phyloP scores from a whole-genome alignment of 2,329 filamentous ascomycete genomes.

The Endoconidiophora polonica region DNA sequence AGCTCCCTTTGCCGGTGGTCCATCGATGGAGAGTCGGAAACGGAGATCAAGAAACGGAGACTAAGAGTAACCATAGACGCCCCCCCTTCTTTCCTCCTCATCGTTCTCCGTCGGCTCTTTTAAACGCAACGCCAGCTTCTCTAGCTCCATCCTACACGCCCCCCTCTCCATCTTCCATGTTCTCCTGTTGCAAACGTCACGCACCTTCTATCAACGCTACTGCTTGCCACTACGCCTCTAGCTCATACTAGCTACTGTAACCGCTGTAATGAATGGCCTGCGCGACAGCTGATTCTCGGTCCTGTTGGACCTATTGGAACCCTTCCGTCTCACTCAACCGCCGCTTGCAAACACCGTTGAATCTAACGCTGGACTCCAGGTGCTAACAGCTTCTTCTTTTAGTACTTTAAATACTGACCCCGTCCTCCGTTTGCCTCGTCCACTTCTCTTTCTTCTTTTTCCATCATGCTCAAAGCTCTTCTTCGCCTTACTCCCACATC shows the following conservation, averaged over 20 bases:
- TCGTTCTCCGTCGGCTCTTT: too few relatives aligned
- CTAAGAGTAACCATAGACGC: too few relatives aligned
- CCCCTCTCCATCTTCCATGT: too few relatives aligned
- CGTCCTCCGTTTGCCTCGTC: conserved; percentile 3
- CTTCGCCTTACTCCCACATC: neutral
- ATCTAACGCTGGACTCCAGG: neutral
- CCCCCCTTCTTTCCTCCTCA: too few relatives aligned
- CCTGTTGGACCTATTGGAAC: neutral
- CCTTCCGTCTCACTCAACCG: too few relatives aligned
- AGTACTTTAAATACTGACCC: conserved; percentile 10
- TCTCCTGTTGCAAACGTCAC: too few relatives aligned
- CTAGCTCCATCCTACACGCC: too few relatives aligned
- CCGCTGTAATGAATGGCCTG: neutral
- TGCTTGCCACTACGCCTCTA: neutral
- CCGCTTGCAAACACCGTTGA: neutral
- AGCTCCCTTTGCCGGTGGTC: too few relatives aligned
- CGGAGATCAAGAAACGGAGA: too few relatives aligned
- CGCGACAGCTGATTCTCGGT: neutral
- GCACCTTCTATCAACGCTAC: neutral
- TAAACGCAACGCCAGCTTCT: too few relatives aligned
- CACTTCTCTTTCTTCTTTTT: conserved; percentile 3
- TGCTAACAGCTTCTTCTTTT: neutral
- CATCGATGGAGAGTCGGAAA: too few relatives aligned
- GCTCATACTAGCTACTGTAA: neutral
- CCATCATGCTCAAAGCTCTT: conserved; percentile 8